Evolutionary conservation across 208 protist species (phyloP), one percentile per base, ranked within the genome.

Genomic region (Novymonas esmeraldas): DNA sequence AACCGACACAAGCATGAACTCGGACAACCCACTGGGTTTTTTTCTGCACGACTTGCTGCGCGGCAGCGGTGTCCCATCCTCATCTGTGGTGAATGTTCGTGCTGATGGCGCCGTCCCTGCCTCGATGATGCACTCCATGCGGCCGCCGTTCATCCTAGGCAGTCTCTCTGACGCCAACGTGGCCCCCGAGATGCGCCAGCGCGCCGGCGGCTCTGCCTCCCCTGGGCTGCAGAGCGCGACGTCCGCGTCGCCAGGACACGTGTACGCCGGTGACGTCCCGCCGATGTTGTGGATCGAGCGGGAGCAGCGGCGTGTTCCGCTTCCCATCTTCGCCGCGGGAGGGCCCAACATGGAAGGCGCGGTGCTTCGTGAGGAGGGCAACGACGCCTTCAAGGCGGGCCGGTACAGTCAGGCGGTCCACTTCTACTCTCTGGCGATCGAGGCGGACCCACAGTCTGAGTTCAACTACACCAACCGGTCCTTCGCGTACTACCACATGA

Each of bases 391-490:
- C 64, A 77, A 81, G 46, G 68, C 52, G 6, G 81, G 74, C 18
- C 56, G 73, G 2, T 89, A 74, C 61, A 50, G 66, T 13, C 70
- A 80, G 22, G 90, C 90, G 10, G 60, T 95, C n/a, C 62, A 64
- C 22, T 72, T 73, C 41, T 95, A 95, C 73, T 84, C 85, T 10
- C 63, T 84, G 22, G 76, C 90, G 16, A 91, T 95, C 63, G 60
- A 81, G 34, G 56, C 66, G 0, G 81, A 95, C 51, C 80, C 90
- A 0, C 42, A 76, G 39, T 73, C 69, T 29, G 86, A 69, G 38
- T n/a, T 77, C 44, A 79, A 76, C 36, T 91, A 81, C 79, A 85
- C 79, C 14, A 95, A 95, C 56, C 82, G 90, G 46, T 84, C 85
- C 20, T 79, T 92, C 26, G 87, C 79, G 3, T 84, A 91, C 67